These are phyloP conservation scores for Verbena officinalis DNA, from an alignment of 257 asterid species.

Conservation along the genomic window DNA sequence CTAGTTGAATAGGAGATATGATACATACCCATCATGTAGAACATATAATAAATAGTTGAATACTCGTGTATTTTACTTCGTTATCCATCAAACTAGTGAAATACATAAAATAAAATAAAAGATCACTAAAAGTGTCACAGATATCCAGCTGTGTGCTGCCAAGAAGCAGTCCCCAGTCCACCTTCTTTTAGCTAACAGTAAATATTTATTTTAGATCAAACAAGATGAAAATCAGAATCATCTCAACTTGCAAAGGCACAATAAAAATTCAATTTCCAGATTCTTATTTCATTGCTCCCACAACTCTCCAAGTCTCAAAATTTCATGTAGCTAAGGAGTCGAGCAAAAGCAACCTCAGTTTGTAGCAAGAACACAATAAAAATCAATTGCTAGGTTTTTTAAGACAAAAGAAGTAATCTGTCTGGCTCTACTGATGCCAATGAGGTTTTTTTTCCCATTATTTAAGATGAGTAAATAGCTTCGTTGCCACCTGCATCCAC, in stretches of 20 bases:
- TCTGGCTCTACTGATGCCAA: slow-evolving; percentile 25
- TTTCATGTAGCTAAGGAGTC: slow-evolving; percentile 28
- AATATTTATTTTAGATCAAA: slow-evolving; percentile 5
- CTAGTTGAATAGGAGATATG: no score
- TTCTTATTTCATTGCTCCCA: slow-evolving; percentile 37
- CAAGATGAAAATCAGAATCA: slow-evolving; percentile 4
- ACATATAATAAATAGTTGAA: no score
- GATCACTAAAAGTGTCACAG: no score
- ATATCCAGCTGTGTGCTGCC: no score
- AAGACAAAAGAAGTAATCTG: slow-evolving; percentile 15
- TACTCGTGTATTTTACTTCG: no score
- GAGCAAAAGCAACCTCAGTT: slow-evolving; percentile 28
- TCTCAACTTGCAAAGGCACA: slow-evolving; percentile 20
- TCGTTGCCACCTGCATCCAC: slow-evolving; percentile 39
- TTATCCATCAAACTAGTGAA: no score
- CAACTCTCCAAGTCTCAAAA: slow-evolving; percentile 33
- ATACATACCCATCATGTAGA: no score
- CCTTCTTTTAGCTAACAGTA: no score
- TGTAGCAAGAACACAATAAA: slow-evolving; percentile 27
- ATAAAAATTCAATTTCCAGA: slow-evolving; percentile 27
- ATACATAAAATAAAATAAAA: no score
- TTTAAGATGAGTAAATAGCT: slow-evolving; percentile 56
- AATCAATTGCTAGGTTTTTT: slow-evolving; percentile 21
- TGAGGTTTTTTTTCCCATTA: slow-evolving; percentile 35
- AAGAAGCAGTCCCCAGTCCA: no score